Evolutionary conservation across 805 yeast genomes (phyloP).

Genomic region (Schizosaccharomyces osmophilus): DNA sequence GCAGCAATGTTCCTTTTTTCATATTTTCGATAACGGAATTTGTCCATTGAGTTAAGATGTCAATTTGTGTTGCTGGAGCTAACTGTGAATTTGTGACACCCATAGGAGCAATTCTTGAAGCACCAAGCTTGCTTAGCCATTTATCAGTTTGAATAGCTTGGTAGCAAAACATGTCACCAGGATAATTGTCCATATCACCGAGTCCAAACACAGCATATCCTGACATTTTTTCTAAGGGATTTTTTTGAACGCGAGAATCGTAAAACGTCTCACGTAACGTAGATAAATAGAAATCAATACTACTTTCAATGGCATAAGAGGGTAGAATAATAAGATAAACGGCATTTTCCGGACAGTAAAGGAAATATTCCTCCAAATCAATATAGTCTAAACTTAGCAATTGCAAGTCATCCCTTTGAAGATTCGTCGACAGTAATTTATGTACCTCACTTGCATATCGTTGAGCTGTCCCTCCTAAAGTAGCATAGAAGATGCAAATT

Average conservation of each 20-base stretch:
- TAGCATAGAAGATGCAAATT: conserved; percentile 41
- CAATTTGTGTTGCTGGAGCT: background rate
- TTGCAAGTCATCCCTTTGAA: conserved; percentile 18
- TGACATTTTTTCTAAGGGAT: conserved; percentile 39
- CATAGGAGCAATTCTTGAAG: conserved; percentile 25
- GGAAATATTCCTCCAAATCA: conserved; percentile 61
- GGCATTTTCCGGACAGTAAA: conserved; percentile 10
- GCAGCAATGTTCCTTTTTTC: background rate
- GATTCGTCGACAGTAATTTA: conserved; percentile 14
- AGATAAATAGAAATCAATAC: conserved; percentile 67
- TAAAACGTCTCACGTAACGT: conserved; percentile 55
- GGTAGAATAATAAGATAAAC: conserved; percentile 59
- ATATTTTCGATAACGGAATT: background rate
- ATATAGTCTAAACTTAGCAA: conserved; percentile 49
- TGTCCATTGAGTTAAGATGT: background rate
- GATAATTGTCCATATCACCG: conserved; percentile 77
- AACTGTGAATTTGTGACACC: background rate
- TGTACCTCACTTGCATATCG: conserved; percentile 34
- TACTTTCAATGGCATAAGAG: conserved; percentile 79
- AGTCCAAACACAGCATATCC: conserved; percentile 74
- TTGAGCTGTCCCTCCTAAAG: conserved; percentile 63
- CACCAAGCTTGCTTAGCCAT: conserved; percentile 65
- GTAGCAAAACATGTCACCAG: conserved; percentile 50
- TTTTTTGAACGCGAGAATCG: conserved; percentile 68
- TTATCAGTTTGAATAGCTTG: conserved; percentile 57